A percentile compares a stretch with the other conserved stretches of the same genome.
phyloP scores from a whole-genome alignment of 768 basidiomycete genomes.

The Trichaptum fuscoviolaceum region DNA sequence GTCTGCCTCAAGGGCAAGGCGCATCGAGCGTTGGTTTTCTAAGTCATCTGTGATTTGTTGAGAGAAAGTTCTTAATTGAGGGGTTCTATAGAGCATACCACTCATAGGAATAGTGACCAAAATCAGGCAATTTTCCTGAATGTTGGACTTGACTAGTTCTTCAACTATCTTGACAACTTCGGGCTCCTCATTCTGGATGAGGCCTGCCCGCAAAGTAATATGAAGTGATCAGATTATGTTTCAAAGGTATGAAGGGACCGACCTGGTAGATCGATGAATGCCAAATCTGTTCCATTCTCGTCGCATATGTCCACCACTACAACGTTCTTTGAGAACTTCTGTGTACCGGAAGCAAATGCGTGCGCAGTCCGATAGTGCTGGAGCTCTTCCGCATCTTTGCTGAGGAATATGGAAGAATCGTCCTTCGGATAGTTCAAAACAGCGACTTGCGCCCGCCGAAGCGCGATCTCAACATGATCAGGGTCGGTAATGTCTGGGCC shows the following conservation, averaged over 20 bases:
- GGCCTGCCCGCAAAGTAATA: constrained; percentile 25
- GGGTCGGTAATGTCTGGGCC: constrained; percentile 37
- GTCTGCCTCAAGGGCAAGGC: constrained; percentile 42
- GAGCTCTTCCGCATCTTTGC: constrained; percentile 18
- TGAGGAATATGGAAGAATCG: constrained; percentile 27
- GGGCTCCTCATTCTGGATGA: constrained; percentile 45
- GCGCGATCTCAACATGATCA: constrained; percentile 41
- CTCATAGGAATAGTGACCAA: constrained; percentile 51
- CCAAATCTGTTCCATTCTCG: constrained; percentile 40
- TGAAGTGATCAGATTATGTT: background rate
- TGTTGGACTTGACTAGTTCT: constrained; percentile 43
- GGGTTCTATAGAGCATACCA: constrained; percentile 25
- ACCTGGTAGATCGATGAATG: constrained; percentile 55
- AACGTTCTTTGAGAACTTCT: constrained; percentile 44
- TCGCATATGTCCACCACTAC: constrained; percentile 43
- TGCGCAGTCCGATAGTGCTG: constrained; percentile 10
- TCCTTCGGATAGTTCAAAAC: constrained; percentile 34
- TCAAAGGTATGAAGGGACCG: constrained; percentile 6
- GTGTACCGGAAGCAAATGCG: constrained; percentile 17
- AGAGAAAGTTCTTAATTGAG: background rate
- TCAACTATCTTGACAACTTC: constrained; percentile 41
- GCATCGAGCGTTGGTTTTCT: constrained; percentile 51
- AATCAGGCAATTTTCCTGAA: constrained; percentile 47
- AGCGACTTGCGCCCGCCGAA: constrained; percentile 57
- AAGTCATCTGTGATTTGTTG: constrained; percentile 41